A percentile compares a stretch with the other conserved stretches of the same genome.
These are phyloP conservation scores for Melampsora americana DNA, from an alignment of 1,284 basidiomycete species.

Conservation along the genomic window DNA sequence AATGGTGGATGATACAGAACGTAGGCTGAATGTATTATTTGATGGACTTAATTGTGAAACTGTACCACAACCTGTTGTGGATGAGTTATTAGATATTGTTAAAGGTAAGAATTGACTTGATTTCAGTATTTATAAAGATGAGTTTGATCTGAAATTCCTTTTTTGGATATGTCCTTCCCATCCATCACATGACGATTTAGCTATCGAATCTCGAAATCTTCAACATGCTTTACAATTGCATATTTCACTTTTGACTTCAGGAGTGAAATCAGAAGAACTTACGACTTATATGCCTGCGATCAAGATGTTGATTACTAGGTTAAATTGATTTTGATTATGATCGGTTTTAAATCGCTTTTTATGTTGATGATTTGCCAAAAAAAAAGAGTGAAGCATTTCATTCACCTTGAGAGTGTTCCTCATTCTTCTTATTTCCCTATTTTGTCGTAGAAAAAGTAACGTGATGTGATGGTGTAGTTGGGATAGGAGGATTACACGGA, in stretches of 20 bases:
- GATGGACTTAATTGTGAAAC: conserved; percentile 89
- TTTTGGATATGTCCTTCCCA: background rate
- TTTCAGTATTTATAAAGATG: background rate
- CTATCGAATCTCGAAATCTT: conserved; percentile 48
- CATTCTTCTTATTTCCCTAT: too few relatives aligned
- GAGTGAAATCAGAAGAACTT: conserved; percentile 45
- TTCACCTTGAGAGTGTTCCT: too few relatives aligned
- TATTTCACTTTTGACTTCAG: conserved; percentile 46
- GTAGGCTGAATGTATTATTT: conserved; percentile 78
- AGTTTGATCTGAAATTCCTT: background rate
- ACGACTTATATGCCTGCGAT: conserved; percentile 49
- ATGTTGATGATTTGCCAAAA: too few relatives aligned
- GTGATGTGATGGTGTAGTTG: too few relatives aligned
- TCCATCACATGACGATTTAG: too few relatives aligned
- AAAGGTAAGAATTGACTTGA: conserved; percentile 46
- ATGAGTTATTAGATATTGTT: conserved; percentile 52
- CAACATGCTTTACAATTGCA: conserved; percentile 48
- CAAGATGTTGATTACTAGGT: conserved; percentile 47
- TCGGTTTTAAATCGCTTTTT: too few relatives aligned
- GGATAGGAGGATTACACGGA: too few relatives aligned
- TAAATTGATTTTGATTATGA: conserved; percentile 13
- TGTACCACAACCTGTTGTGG: conserved; percentile 55
- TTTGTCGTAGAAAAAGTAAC: too few relatives aligned
- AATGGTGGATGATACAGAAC: conserved; percentile 80
- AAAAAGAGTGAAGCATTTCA: too few relatives aligned